phyloP scores from a whole-genome alignment of 805 yeast species.

The Wickerhamomyces strasburgensis region DNA sequence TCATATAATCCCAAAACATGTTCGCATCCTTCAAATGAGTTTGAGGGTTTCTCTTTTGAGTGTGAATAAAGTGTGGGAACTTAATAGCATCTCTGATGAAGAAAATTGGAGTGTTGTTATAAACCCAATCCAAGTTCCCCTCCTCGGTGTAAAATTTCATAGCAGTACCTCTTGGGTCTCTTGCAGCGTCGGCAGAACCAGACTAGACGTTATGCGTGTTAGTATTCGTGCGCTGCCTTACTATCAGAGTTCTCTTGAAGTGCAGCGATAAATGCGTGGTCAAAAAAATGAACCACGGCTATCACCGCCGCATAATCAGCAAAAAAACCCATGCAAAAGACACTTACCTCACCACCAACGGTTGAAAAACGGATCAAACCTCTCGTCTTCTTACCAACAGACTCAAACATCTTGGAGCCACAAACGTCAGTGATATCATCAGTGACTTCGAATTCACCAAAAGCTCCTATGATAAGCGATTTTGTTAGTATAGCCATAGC shows the following conservation, averaged over 20 bases:
- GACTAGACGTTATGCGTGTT: no score
- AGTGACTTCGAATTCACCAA: conserved; percentile 80
- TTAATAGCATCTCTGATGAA: conserved; percentile 81
- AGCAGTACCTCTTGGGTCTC: conserved; percentile 87
- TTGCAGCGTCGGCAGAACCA: conserved; percentile 79
- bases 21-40: conserved; percentile 73
- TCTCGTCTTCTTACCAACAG: conserved; percentile 76
- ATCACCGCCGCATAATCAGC: no score
- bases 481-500: no score
- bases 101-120: conserved; percentile 82
- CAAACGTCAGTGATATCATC: conserved; percentile 76
- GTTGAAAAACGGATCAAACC: conserved; percentile 75
- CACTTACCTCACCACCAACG: conserved; percentile 79
- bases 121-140: conserved; percentile 81
- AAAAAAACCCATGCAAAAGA: no score
- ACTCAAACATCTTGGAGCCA: conserved; percentile 62
- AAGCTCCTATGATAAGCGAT: no score
- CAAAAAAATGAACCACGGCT: no score
- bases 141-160: conserved; percentile 78
- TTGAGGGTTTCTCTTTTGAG: conserved; percentile 82
- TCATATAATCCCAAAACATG: conserved; percentile 77
- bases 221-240: no score
- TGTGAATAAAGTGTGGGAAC: conserved; percentile 84
- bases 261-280: no score
- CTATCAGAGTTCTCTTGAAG: no score